Conservation (phyloP, 2,329 filamentous ascomycete species). For the Sporothrix variecibatus region DNA sequence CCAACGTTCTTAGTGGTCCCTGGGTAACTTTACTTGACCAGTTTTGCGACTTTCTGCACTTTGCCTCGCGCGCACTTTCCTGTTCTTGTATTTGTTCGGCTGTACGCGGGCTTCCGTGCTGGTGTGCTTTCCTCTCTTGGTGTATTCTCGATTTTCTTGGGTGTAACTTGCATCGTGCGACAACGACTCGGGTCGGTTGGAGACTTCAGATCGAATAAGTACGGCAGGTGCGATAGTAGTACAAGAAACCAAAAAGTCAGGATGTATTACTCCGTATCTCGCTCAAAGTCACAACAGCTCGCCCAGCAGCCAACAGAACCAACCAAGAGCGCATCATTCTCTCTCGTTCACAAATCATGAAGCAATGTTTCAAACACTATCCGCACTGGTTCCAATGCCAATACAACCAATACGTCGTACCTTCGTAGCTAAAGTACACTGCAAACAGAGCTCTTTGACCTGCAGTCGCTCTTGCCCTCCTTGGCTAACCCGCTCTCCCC, state of each 20-base stretch:
- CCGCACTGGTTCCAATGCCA: not conserved
- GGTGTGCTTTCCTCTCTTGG: not conserved
- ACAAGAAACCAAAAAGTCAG: not conserved
- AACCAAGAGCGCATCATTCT: not conserved
- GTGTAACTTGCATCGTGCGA: not conserved
- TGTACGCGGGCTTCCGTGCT: not conserved
- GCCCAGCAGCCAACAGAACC: not conserved
- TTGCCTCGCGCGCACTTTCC: not conserved
- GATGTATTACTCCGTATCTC: not conserved
- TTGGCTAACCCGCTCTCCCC: slow-evolving; percentile 1
- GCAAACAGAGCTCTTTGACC: not conserved
- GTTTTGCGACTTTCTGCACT: not conserved
- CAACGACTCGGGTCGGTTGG: not conserved
- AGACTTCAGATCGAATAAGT: not conserved
- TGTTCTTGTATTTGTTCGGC: not conserved
- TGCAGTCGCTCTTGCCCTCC: slow-evolving; percentile 12
- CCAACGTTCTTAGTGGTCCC: not conserved
- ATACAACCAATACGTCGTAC: not conserved
- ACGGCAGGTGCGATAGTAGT: not conserved
- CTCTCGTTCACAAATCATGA: not conserved
- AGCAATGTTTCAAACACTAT: not conserved
- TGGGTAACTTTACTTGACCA: not conserved
- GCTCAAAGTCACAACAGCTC: not conserved
- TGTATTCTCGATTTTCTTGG: not conserved
- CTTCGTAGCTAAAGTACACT: too few relatives aligned